phyloP scores from a whole-genome alignment of 2,329 filamentous ascomycete genomes.

The Microcera coccophila region DNA sequence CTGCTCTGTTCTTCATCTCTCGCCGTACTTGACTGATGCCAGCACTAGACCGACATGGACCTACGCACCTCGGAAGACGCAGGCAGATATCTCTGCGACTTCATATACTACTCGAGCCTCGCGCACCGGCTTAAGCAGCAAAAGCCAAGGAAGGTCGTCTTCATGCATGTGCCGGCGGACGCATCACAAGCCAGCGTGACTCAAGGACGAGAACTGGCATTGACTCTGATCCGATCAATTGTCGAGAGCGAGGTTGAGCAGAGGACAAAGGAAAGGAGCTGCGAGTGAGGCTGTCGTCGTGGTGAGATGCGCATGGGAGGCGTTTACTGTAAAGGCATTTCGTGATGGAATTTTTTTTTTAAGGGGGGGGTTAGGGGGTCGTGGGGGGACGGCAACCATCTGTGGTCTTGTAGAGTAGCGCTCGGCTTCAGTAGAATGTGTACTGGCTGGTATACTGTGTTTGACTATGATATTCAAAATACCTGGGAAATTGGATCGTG shows the following conservation, averaged over 20 bases:
- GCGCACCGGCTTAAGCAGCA: constrained; percentile 50
- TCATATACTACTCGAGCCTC: constrained; percentile 69
- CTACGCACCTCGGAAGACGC: constrained; percentile 64
- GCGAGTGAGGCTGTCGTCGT: neutral
- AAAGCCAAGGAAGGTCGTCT: constrained; percentile 53
- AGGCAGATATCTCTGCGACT: constrained; percentile 72
- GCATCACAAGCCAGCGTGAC: constrained; percentile 46
- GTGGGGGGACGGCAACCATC: no score
- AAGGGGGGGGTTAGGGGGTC: no score
- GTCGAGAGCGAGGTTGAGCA: constrained; percentile 47
- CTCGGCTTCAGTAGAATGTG: no score
- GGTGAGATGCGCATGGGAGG: neutral
- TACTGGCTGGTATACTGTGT: no score
- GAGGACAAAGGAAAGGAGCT: constrained; percentile 14
- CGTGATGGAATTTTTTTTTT: no score
- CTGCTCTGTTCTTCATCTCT: no score
- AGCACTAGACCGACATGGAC: constrained; percentile 36
- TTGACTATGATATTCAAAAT: no score
- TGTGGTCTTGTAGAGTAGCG: no score
- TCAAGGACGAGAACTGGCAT: constrained; percentile 48
- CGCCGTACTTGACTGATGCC: constrained; percentile 12
- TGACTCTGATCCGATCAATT: constrained; percentile 55
- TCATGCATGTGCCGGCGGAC: constrained; percentile 68
- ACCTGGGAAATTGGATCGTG: no score
- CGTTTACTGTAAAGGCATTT: neutral